These are phyloP conservation scores for Triglochin maritima DNA, from an alignment of 106 monocot genomes.

Conservation along the genomic window DNA sequence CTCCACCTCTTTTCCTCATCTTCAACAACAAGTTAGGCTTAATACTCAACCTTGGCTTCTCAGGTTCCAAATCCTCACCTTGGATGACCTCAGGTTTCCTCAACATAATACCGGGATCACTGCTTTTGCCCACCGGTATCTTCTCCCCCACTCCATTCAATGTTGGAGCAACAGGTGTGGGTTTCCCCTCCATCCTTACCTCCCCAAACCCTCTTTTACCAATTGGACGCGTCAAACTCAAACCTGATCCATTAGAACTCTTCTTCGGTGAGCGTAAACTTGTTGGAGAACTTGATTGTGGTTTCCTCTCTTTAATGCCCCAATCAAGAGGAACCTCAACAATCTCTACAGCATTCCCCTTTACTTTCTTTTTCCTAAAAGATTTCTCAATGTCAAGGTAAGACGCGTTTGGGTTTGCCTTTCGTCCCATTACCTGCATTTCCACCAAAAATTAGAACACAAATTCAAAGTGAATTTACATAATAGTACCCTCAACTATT, in stretches of 20 bases:
- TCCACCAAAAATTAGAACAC: not conserved
- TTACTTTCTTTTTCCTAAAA: conserved; percentile 42
- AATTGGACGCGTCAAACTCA: conserved; percentile 20
- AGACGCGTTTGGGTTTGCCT: conserved; percentile 57
- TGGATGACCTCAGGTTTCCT: conserved; percentile 45
- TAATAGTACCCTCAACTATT: too few species aligned
- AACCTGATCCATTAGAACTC: not conserved
- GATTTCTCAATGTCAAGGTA: conserved; percentile 73
- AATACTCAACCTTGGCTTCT: conserved; percentile 36
- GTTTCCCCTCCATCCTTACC: conserved; percentile 4
- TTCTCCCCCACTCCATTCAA: not conserved
- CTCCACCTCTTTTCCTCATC: conserved; percentile 34
- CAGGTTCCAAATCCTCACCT: conserved; percentile 37
- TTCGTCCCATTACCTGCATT: conserved; percentile 58
- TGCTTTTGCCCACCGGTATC: not conserved
- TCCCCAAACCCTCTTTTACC: conserved; percentile 15
- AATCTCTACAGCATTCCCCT: conserved; percentile 14
- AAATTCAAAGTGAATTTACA: too few species aligned
- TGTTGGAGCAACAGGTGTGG: not conserved
- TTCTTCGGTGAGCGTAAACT: conserved; percentile 6
- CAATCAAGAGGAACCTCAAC: conserved; percentile 9
- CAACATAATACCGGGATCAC: conserved; percentile 29
- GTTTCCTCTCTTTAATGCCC: not conserved
- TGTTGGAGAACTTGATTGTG: not conserved
- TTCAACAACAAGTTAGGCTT: conserved; percentile 62